Base-by-base conservation (phyloP, 768 basidiomycete species). In the Phylloporus scabripes region DNA sequence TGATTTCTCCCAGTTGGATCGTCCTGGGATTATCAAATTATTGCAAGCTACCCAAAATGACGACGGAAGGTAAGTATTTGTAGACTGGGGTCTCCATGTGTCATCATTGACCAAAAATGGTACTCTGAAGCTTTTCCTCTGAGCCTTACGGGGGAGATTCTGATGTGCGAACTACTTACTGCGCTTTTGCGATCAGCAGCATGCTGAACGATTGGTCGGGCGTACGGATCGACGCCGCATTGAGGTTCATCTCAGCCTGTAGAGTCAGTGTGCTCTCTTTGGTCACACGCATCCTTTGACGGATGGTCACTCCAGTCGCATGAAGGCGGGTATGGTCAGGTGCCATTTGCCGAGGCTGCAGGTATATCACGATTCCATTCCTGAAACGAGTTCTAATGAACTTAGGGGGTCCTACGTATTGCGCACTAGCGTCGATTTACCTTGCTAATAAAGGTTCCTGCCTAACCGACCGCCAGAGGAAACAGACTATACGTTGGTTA, bases 401-500 rank as follows among this genome's bases (percentile, higher is more conserved):
- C 17, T 17, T 18, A 92, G 93, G 94, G 17, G 95, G 95, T 7
- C 88, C 92, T 15, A 96, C 95, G 1, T 98, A 97, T 67, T 94
- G 89, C 56, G 87, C 89, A 0, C 63, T 96, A 23, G 92, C 93
- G 1, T 76, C 87, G 0, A 73, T 94, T 11, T 64, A 79, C 48
- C 75, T 90, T 73, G 44, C 67, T 73, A 48, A 20, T 17, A 51
- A 36, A 54, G 66, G 46, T 32, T 39, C 59, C 33, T 46, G 42
- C 59, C 58, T 38, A 53, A 75, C 42, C 6, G 52, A 62, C 1
- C 53, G 55, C 7, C 77, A 86, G 53, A 75, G 72, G 38, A 59
- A 70, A 8, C 64, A 70, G 38, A 88, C 90, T 0, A 70, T 87
- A 24, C 73, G 82, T 24, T 98, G 93, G 92, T 72, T 94, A 1